phyloP scores from a whole-genome alignment of 2,329 filamentous ascomycete genomes.

The Monosporascus ibericus region DNA sequence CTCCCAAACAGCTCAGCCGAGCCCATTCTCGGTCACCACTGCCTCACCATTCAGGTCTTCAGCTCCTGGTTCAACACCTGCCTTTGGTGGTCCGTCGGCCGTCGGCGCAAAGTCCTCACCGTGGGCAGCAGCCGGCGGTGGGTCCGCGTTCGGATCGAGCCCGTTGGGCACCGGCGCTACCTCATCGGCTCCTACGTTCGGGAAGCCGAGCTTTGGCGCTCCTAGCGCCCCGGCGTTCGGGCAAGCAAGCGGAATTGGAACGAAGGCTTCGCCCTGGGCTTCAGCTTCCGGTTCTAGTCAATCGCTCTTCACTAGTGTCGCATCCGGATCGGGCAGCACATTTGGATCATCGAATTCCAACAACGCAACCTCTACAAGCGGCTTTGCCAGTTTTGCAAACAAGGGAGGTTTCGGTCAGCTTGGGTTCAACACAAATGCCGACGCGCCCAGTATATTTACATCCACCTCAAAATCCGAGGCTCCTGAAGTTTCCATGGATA shows the following conservation, averaged over 20 bases:
- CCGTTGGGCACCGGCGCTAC: conserved; percentile 33
- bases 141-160: conserved; percentile 36
- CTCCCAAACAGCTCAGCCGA: conserved; percentile 26
- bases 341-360: conserved; percentile 13
- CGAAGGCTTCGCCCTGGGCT: conserved; percentile 50
- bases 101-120: conserved; percentile 47
- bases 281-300: conserved; percentile 49
- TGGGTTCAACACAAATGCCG: conserved; percentile 25
- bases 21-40: conserved; percentile 13
- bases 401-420: conserved; percentile 51
- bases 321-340: conserved; percentile 8
- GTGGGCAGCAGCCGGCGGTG: conserved; percentile 36
- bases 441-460: conserved; percentile 32
- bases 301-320: conserved; percentile 37
- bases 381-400: conserved; percentile 43
- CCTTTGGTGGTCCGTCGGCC: conserved; percentile 42
- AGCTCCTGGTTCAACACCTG: conserved; percentile 28
- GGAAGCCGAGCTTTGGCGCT: conserved; percentile 37
- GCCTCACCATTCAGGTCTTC: conserved; percentile 37
- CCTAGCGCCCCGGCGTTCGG: conserved; percentile 42
- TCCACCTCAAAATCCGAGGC: conserved; percentile 27
- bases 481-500: conserved; percentile 28
- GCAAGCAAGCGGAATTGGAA: conserved; percentile 41
- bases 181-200: conserved; percentile 40
- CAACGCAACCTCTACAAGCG: conserved; percentile 12